Conservation (phyloP, 108 stramenopile genomes). For the Cyclotella cryptica region DNA sequence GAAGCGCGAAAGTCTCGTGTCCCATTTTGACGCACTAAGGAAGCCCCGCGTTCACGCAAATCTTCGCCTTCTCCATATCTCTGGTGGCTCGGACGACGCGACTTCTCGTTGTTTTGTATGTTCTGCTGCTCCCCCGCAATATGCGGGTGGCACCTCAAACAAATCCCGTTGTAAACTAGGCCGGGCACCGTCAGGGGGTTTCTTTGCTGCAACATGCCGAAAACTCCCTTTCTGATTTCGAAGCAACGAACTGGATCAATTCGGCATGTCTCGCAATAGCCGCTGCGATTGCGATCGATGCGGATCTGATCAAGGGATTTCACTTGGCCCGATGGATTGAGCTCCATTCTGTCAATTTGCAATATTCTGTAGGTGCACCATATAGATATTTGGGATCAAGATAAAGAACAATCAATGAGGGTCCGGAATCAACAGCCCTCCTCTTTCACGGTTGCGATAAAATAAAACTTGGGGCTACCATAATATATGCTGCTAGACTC, state of each 20-base stretch:
- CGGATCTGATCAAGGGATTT: constrained; percentile 2
- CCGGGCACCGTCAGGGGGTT: constrained; percentile 20
- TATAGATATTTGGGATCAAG: too few species aligned
- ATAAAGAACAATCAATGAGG: too few species aligned
- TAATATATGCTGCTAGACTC: too few species aligned
- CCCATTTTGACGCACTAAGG: too few species aligned
- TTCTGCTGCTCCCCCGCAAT: background rate
- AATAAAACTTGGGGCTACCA: too few species aligned
- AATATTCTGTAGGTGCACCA: too few species aligned
- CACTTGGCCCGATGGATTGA: too few species aligned
- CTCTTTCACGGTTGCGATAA: too few species aligned
- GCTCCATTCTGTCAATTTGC: too few species aligned
- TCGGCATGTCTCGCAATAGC: constrained; percentile 21
- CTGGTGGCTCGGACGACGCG: background rate
- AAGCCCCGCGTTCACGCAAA: too few species aligned
- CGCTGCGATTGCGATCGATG: constrained; percentile 4
- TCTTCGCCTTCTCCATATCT: background rate
- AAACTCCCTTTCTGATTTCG: constrained; percentile 20
- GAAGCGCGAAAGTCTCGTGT: too few species aligned
- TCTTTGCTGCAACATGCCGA: constrained; percentile 3
- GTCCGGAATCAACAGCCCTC: too few species aligned
- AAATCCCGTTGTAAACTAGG: constrained; percentile 29
- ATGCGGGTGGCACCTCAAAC: constrained; percentile 31
- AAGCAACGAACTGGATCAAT: constrained; percentile 21
- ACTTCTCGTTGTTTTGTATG: background rate